phyloP scores from a whole-genome alignment of 768 basidiomycete species.

The Trametopsis cervina region DNA sequence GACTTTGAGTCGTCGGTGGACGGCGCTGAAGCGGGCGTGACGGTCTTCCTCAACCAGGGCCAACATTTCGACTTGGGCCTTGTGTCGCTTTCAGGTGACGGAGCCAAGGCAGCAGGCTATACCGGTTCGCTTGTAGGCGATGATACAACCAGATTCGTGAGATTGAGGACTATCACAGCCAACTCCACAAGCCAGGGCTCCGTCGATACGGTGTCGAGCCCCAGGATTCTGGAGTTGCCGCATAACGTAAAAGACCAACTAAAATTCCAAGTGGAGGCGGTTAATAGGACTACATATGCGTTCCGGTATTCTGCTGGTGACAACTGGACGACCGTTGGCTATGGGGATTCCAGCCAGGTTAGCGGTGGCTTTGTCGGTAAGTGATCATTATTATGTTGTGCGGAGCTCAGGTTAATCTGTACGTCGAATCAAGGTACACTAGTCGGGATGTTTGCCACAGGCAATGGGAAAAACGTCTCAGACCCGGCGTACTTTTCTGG shows the following conservation, averaged over 20 bases:
- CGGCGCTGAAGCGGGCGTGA: constrained; percentile 1
- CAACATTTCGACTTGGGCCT: constrained; percentile 7
- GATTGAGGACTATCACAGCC: constrained; percentile 1
- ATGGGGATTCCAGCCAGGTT: constrained; percentile 3
- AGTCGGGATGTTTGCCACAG: constrained; percentile 5
- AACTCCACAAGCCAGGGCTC: constrained; percentile 2
- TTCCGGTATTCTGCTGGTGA: neutral
- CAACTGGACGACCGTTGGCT: constrained; percentile 3
- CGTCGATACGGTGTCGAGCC: neutral
- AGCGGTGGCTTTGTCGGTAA: constrained; percentile 7
- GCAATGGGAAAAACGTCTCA: constrained; percentile 4
- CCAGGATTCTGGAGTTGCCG: neutral
- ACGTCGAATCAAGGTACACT: neutral
- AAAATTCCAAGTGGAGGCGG: constrained; percentile 3
- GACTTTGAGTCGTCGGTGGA: neutral
- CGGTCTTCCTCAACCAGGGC: constrained; percentile 1
- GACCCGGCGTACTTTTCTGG: constrained; percentile 3
- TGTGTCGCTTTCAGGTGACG: neutral
- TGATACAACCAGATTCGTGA: neutral
- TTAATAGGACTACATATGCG: constrained; percentile 2
- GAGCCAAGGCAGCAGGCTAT: neutral
- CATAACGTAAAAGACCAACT: neutral
- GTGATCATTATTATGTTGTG: neutral
- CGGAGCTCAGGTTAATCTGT: neutral
- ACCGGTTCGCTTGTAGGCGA: neutral